Evolutionary conservation across 176 grass and related monocot species (phyloP).

Genomic region (Chloris gayana): DNA sequence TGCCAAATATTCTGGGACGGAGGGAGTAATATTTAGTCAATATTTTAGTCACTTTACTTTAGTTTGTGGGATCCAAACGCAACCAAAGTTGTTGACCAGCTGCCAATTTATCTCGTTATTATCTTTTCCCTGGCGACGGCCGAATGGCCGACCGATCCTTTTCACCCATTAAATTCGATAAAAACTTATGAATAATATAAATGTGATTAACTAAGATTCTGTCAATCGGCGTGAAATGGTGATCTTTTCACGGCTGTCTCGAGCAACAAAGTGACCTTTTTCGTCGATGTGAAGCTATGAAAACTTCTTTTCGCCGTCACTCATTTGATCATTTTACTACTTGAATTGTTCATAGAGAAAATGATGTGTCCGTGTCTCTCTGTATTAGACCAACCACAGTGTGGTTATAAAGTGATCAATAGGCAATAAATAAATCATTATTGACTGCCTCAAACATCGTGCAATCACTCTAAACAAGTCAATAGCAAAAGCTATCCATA

Average conservation of each 20-base stretch:
- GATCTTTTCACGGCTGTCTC: constrained; percentile 19
- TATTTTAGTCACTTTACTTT: too few relatives aligned
- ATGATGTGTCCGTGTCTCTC: not conserved
- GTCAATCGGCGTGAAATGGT: not conserved
- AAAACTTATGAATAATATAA: not conserved
- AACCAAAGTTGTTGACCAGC: constrained; percentile 8
- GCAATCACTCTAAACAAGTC: too few relatives aligned
- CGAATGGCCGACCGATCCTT: not conserved
- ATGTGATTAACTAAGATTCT: not conserved
- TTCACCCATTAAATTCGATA: too few relatives aligned
- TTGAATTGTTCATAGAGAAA: not conserved
- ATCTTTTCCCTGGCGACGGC: not conserved
- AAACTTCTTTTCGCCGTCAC: not conserved
- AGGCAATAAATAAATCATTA: too few relatives aligned
- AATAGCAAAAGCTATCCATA: too few relatives aligned
- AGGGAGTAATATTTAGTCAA: too few relatives aligned
- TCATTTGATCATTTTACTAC: not conserved
- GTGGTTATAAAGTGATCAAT: too few relatives aligned
- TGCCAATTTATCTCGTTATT: not conserved
- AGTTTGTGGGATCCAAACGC: too few relatives aligned
- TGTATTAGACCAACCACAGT: too few relatives aligned
- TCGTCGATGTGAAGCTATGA: not conserved
- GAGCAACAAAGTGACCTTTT: not conserved
- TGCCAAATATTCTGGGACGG: too few relatives aligned
- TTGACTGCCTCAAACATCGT: too few relatives aligned